Conservation (phyloP, 2,329 filamentous ascomycete species). For the Pseudogymnoascus sp. region DNA sequence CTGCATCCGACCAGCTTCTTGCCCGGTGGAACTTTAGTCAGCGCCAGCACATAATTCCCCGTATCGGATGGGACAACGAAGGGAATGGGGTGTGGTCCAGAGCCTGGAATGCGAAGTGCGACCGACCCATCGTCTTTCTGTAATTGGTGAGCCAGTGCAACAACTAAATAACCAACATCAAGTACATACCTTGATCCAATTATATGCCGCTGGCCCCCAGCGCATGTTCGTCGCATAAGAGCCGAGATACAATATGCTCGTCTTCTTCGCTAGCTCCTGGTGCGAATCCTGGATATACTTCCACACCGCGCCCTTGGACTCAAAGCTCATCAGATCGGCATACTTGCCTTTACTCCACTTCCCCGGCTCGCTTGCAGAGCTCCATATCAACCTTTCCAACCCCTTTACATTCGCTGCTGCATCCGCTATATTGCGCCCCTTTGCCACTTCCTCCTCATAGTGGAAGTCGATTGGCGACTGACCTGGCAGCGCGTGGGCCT, state of each 20-base stretch:
- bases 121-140: neutral
- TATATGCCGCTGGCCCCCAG: neutral
- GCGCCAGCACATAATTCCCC: slow-evolving; percentile 22
- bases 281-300: slow-evolving; percentile 27
- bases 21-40: slow-evolving; percentile 24
- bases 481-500: slow-evolving; percentile 14
- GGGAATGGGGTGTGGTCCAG: neutral
- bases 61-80: slow-evolving; percentile 17
- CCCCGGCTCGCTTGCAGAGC: slow-evolving; percentile 30
- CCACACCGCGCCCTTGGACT: slow-evolving; percentile 33
- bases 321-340: slow-evolving; percentile 35
- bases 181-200: neutral
- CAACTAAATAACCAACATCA: neutral
- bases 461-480: slow-evolving; percentile 21
- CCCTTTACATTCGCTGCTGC: slow-evolving; percentile 28
- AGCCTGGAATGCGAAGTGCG: neutral
- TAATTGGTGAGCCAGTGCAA: neutral
- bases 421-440: slow-evolving; percentile 32
- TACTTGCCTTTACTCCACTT: slow-evolving; percentile 37
- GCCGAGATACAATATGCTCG: slow-evolving; percentile 29
- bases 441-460: slow-evolving; percentile 30
- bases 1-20: slow-evolving; percentile 12
- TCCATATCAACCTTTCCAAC: slow-evolving; percentile 35
- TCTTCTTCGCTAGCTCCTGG: slow-evolving; percentile 25
- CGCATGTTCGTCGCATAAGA: slow-evolving; percentile 26